Conservation (phyloP, 2,329 filamentous ascomycete genomes). For the Sclerotiophoma versabilis region DNA sequence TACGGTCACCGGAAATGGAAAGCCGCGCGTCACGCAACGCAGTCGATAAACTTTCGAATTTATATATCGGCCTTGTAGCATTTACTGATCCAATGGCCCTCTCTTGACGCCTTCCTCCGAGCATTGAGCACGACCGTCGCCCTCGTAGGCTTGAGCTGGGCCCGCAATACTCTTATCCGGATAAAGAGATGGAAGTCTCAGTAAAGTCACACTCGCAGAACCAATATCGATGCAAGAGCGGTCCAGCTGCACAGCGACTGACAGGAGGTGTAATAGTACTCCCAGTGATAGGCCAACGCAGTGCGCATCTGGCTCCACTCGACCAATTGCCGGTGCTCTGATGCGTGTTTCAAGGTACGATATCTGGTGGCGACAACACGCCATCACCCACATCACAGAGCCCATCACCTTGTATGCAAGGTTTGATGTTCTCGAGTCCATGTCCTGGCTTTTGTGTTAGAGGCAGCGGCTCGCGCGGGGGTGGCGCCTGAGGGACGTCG, state of each 20-base stretch:
- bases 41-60: background rate
- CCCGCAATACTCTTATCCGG: constrained; percentile 3
- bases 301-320: background rate
- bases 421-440: background rate
- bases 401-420: background rate
- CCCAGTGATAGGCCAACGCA: background rate
- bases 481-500: background rate
- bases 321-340: constrained; percentile 1
- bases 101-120: background rate
- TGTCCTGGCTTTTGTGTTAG: background rate
- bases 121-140: background rate
- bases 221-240: background rate
- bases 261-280: background rate
- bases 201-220: background rate
- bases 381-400: background rate
- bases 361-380: constrained; percentile 8
- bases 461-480: background rate
- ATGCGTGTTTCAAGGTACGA: background rate
- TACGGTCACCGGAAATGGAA: background rate
- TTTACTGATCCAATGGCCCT: background rate
- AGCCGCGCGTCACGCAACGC: background rate
- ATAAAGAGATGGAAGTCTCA: background rate
- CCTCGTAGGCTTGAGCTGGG: background rate
- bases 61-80: too few species aligned
- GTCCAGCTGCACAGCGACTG: background rate